Evolutionary conservation across 352 stramenopile species (phyloP), one percentile per base, ranked within the genome.

Genomic region (Phytophthora lateralis): DNA sequence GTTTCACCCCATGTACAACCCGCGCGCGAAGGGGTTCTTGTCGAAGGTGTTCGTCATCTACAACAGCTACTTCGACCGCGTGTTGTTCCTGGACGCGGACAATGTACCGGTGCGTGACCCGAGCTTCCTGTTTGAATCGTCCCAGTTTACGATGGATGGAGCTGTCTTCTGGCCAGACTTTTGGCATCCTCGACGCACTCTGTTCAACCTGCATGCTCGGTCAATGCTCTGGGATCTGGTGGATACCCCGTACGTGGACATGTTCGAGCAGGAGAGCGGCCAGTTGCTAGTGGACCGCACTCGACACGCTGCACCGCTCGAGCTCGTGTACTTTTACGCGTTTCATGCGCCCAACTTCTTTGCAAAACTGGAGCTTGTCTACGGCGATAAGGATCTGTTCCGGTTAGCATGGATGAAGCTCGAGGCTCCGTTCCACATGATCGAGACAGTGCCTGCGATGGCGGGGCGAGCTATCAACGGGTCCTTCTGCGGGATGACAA

Each of bases 161-260:
- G 78, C 80, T 8, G 21, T 91, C 0, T 88, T 91, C 46, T 91
- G 80, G 80, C 81, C 81, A 1, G 81, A 90, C 39, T 88, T 88
- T 44, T 90, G 74, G 76, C 79, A 89, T 35, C 75, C 76, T 8
- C 49, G 29, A 20, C 64, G 70, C 44, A 80, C 76, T 0, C 73
- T 87, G 20, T 88, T 86, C 55, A 88, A 88, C 57, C 42, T 88
- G 15, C 72, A 88, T 35, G 63, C 67, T 20, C 44, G 60, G 32
- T 82, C 73, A 21, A 69, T 85, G 44, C 55, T 89, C 12, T 89
- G 79, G 79, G 69, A 83, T 32, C 41, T 84, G 26, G 49, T 89
- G 12, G 76, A 66, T 18, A 45, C 71, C 12, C 52, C 59, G 3
- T 82, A 74, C 41, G 64, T 83, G 6, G 58, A 82, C 58, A 82